Evolutionary conservation across 768 basidiomycete species (phyloP), one percentile per base, ranked within the genome.

Genomic region (Lanmaoa pseudosensibilis): DNA sequence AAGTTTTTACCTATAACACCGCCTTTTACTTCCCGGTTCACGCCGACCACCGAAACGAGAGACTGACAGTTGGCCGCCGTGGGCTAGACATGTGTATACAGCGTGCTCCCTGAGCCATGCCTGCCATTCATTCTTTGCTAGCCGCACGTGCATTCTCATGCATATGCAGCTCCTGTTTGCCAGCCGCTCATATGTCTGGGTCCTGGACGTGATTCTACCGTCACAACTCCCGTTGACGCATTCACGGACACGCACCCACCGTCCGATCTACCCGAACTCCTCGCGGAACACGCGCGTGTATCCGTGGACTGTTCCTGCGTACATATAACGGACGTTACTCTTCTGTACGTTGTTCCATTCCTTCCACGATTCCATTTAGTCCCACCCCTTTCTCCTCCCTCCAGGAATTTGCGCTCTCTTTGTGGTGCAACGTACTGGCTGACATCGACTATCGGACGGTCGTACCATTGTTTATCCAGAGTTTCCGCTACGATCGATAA

Each of bases 301-400:
- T 48, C 46, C 27, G 46, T 56, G 30, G 44, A 44, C 25, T 32
- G 36, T 44, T 46, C 39, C 43, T 69, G 53, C 54, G 21, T 50
- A 47, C 66, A 67, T 67, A 69, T 68, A 68, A 61, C 52, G 41
- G 57, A 59, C 40, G 43, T 39, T 50, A 21, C 50, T 47, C 51
- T 37, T 41, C 50, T 32, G 54, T 53, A n/a, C 23, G 58, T 44
- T 18, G 38, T 57, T 62, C 50, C 48, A 45, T 58, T 56, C 51
- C 45, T 47, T 49, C 51, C 56, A 50, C 62, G 41, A 37, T 58
- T 32, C 59, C 45, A 44, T 51, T 46, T 40, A 47, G 10, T 49
- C 50, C 36, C 38, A 57, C 51, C 44, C 11, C 41, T 21, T 36
- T 46, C 19, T 19, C 48, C 30, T 13, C 41, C 54, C 46, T 49